phyloP scores from a whole-genome alignment of 176 grass and related monocot species.

The Oryza glumipatula region DNA sequence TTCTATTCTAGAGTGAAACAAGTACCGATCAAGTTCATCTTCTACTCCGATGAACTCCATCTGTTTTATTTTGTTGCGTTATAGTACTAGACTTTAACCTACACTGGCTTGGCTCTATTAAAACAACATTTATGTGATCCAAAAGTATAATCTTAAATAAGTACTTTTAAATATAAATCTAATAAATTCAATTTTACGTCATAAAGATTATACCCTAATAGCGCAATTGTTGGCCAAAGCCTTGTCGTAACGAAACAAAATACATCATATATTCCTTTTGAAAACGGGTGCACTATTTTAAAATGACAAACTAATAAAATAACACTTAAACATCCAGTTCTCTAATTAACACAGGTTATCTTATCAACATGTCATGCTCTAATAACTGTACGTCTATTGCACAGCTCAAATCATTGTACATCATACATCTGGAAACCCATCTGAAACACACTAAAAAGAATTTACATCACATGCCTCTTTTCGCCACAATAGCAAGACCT shows the following conservation, averaged over 20 bases:
- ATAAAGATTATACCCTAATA: too few relatives aligned
- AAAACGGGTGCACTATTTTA: not conserved
- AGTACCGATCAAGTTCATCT: not conserved
- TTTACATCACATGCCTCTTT: constrained; percentile 33
- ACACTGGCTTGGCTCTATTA: too few relatives aligned
- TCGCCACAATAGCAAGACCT: not conserved
- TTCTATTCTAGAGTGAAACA: not conserved
- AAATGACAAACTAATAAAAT: not conserved
- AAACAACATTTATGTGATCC: too few relatives aligned
- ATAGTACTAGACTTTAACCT: too few relatives aligned
- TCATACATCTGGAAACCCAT: constrained; percentile 31
- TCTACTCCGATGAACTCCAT: too few relatives aligned
- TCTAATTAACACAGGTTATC: not conserved
- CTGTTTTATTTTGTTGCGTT: too few relatives aligned
- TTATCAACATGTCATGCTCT: not conserved
- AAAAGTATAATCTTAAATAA: too few relatives aligned
- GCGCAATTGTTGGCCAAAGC: too few relatives aligned
- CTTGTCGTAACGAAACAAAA: too few relatives aligned
- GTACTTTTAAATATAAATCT: too few relatives aligned
- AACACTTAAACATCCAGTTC: not conserved
- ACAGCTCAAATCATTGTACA: constrained; percentile 2
- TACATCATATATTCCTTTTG: too few relatives aligned
- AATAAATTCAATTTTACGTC: too few relatives aligned
- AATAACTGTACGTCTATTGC: not conserved
- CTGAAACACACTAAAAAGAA: constrained; percentile 28